Conservation (phyloP, 2,329 filamentous ascomycete genomes). For the Sporothrix brasiliensis region DNA sequence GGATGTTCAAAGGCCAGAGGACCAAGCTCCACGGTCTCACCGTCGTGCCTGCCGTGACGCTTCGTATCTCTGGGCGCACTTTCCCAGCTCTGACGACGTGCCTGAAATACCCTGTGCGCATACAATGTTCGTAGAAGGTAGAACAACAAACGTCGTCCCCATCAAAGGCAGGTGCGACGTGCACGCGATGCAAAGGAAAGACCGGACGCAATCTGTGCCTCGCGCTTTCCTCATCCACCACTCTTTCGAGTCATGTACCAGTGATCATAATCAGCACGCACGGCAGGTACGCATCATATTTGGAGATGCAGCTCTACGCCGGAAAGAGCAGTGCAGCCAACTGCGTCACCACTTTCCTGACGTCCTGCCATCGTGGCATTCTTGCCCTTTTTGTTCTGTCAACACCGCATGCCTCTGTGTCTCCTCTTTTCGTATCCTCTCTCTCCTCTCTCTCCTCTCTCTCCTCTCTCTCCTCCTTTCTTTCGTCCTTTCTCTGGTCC, state of each 20-base stretch:
- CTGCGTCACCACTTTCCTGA: conserved; percentile 7
- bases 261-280: background rate
- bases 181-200: background rate
- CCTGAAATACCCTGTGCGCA: background rate
- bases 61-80: background rate
- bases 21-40: background rate
- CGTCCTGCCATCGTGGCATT: background rate
- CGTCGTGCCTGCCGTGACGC: background rate
- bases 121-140: background rate
- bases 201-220: background rate
- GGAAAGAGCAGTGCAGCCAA: conserved; percentile 12
- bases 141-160: background rate
- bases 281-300: conserved; percentile 12
- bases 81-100: background rate
- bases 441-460: background rate
- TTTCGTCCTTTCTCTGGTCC: background rate
- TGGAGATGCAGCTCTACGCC: background rate
- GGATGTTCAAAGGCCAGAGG: background rate
- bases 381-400: too few species aligned
- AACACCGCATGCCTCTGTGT: background rate
- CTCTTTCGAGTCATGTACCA: background rate
- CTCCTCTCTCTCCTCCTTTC: background rate
- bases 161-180: conserved; percentile 12
- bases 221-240: conserved; percentile 4
- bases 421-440: background rate